phyloP scores from a whole-genome alignment of 441 rosid genomes.

The Arabidopsis lyrata region DNA sequence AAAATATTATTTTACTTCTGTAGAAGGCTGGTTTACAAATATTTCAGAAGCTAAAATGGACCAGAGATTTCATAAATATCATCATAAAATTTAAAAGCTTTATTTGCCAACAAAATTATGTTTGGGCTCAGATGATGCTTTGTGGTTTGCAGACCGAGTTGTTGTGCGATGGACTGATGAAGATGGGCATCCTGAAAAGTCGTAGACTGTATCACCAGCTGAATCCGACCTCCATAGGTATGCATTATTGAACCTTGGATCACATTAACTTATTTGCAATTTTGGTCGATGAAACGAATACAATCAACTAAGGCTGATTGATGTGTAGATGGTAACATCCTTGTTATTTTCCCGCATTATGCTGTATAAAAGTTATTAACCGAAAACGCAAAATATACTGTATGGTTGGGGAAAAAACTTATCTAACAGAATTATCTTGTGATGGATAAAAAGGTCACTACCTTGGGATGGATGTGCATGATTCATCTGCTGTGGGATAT shows the following conservation, averaged over 20 bases:
- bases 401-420: background rate
- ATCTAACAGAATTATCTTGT: slow-evolving; percentile 26
- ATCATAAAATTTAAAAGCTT: background rate
- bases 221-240: slow-evolving; percentile 98
- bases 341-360: background rate
- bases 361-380: slow-evolving; percentile 14
- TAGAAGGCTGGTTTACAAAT: background rate
- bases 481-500: slow-evolving; percentile 74
- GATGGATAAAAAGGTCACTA: slow-evolving; percentile 80
- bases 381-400: background rate
- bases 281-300: slow-evolving; percentile 11
- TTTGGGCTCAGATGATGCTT: slow-evolving; percentile 25
- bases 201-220: slow-evolving; percentile 64
- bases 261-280: slow-evolving; percentile 4
- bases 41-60: background rate
- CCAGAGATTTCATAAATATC: slow-evolving; percentile 10
- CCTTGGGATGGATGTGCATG: slow-evolving; percentile 99
- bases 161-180: slow-evolving; percentile 75
- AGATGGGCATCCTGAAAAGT: slow-evolving; percentile 75
- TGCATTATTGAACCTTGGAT: slow-evolving; percentile 22
- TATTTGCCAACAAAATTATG: slow-evolving; percentile 15
- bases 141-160: slow-evolving; percentile 65
- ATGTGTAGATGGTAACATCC: slow-evolving; percentile 4
- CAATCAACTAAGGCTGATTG: slow-evolving; percentile 10
- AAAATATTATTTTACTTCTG: background rate